phyloP scores from a whole-genome alignment of 805 yeast genomes.

The Starmerella bombicola region DNA sequence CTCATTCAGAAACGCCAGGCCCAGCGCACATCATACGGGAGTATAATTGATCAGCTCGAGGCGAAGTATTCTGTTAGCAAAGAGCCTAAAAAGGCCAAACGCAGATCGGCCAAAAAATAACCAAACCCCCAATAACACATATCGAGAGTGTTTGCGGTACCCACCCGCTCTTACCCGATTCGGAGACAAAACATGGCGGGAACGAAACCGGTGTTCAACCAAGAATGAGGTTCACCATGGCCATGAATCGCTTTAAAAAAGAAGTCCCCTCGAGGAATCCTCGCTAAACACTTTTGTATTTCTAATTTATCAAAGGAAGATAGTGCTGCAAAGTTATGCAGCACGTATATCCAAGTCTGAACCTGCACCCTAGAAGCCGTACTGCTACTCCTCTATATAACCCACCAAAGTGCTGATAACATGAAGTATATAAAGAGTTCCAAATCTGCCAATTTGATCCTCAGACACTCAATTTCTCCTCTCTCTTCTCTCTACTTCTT shows the following conservation, averaged over 20 bases:
- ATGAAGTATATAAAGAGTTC: not conserved
- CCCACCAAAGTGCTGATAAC: not conserved
- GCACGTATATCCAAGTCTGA: too few species aligned
- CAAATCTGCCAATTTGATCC: not conserved
- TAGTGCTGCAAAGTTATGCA: too few species aligned
- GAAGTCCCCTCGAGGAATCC: not conserved
- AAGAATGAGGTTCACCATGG: not conserved
- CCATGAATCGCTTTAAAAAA: not conserved
- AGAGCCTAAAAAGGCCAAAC: not conserved
- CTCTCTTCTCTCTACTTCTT: not conserved
- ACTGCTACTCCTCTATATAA: not conserved
- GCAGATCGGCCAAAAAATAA: not conserved
- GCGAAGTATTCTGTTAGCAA: constrained; percentile 11
- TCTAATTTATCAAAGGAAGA: too few species aligned
- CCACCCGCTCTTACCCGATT: not conserved
- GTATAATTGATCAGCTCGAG: constrained; percentile 15
- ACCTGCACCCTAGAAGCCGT: too few species aligned
- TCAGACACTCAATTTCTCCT: not conserved
- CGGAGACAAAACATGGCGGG: not conserved
- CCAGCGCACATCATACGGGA: constrained; percentile 17
- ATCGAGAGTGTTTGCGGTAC: not conserved
- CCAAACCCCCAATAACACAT: too few species aligned
- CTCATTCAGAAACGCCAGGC: constrained; percentile 28
- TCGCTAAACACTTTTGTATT: too few species aligned
- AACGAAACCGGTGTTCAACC: not conserved